Conservation (phyloP, 768 basidiomycete species). For the Lactifluus hygrophoroides region DNA sequence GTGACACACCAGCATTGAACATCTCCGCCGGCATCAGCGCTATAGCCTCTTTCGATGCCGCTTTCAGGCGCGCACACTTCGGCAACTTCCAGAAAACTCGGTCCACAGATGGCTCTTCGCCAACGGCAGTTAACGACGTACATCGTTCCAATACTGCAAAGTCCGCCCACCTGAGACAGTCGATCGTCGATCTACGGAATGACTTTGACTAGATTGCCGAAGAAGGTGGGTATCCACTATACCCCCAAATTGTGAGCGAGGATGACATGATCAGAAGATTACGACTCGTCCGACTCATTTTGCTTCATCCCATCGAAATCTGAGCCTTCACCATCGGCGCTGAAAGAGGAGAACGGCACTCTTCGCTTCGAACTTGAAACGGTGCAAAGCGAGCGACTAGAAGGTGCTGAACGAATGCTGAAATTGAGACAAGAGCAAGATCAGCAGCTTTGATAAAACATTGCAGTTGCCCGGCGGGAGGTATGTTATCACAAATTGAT, state of each 20-base stretch:
- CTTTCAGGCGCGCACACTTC: conserved; percentile 42
- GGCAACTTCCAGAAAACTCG: conserved; percentile 25
- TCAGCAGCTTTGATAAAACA: conserved; percentile 69
- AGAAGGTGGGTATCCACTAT: conserved; percentile 39
- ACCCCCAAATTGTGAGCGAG: background rate
- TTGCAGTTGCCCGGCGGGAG: conserved; percentile 61
- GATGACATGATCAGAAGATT: conserved; percentile 20
- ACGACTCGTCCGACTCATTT: conserved; percentile 75
- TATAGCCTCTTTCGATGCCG: no score
- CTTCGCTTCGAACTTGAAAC: conserved; percentile 54
- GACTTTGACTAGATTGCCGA: conserved; percentile 60
- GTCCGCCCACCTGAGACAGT: conserved; percentile 13
- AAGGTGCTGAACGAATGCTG: conserved; percentile 51
- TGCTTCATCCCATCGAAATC: conserved; percentile 60
- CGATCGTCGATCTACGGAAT: conserved; percentile 27
- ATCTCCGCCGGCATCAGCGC: no score
- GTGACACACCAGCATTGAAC: no score
- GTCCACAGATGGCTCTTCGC: conserved; percentile 24
- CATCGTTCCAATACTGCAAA: conserved; percentile 11
- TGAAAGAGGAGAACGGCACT: conserved; percentile 59
- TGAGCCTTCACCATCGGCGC: conserved; percentile 38
- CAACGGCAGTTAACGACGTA: conserved; percentile 20
- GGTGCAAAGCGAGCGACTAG: conserved; percentile 53
- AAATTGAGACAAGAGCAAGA: conserved; percentile 74
- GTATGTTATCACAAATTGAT: conserved; percentile 29